Percentiles rank a stretch among this genome's conserved stretches.
phyloP scores from a whole-genome alignment of 495 filamentous ascomycete species.

The Neurospora hispaniola region DNA sequence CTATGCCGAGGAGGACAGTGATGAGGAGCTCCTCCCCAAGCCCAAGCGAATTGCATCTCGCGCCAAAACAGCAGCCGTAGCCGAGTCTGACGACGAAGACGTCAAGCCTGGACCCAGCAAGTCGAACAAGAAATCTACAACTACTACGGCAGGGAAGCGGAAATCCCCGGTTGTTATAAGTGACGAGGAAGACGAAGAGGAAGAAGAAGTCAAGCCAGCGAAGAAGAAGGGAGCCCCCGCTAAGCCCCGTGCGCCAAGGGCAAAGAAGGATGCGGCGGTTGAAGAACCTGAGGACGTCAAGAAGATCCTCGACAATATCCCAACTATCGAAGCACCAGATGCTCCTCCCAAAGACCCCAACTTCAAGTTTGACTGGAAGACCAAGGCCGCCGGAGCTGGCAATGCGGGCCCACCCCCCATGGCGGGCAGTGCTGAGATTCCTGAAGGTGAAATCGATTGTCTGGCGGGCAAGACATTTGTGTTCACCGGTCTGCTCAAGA shows the following conservation, averaged over 20 bases:
- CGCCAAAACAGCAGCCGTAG: constrained; percentile 23
- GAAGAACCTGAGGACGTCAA: constrained; percentile 58
- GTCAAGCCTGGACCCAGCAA: constrained; percentile 19
- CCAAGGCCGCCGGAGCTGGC: constrained; percentile 37
- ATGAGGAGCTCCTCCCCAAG: constrained; percentile 43
- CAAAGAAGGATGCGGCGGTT: constrained; percentile 48
- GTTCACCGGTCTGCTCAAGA: constrained; percentile 83
- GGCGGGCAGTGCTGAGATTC: constrained; percentile 58
- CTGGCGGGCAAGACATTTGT: constrained; percentile 89
- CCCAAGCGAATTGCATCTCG: constrained; percentile 37
- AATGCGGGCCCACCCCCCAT: constrained; percentile 50
- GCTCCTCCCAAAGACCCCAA: constrained; percentile 56
- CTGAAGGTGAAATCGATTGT: constrained; percentile 79
- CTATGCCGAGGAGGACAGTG: constrained; percentile 51
- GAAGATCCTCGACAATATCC: constrained; percentile 80
- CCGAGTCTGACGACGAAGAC: constrained; percentile 35
- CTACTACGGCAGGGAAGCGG: constrained; percentile 30
- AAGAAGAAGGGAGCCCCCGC: constrained; percentile 57
- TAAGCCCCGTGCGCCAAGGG: constrained; percentile 45
- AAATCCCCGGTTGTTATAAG: constrained; percentile 28
- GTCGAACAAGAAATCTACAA: constrained; percentile 30
- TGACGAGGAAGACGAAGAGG: constrained; percentile 36
- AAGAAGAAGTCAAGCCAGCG: constrained; percentile 31
- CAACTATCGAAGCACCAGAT: constrained; percentile 67
- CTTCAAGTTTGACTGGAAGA: constrained; percentile 62